Evolutionary conservation across 2,329 filamentous ascomycete species (phyloP).

Genomic region (Ustilaginoidea virens): DNA sequence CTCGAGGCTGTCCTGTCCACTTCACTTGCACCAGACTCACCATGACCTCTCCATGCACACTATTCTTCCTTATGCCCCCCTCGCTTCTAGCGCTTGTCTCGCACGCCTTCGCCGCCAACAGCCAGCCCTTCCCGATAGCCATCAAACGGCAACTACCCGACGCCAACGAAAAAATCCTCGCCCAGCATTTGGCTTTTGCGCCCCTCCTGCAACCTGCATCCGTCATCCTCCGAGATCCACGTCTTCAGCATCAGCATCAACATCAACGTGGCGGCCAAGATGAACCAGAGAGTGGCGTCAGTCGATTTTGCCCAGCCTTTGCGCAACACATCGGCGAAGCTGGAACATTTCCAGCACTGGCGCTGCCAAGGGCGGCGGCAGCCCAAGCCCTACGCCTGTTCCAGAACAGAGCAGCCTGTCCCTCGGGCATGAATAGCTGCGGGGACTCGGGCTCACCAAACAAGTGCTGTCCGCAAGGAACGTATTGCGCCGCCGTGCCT

Average conservation of each 20-base stretch:
- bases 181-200: conserved; percentile 45
- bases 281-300: conserved; percentile 7
- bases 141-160: conserved; percentile 60
- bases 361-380: conserved; percentile 24
- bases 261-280: conserved; percentile 9
- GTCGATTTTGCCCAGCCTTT: conserved; percentile 31
- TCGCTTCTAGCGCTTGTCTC: conserved; percentile 13
- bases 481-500: conserved; percentile 48
- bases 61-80: conserved; percentile 3
- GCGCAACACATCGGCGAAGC: conserved; percentile 26
- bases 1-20: too few relatives aligned
- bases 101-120: conserved; percentile 17
- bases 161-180: conserved; percentile 57
- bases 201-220: conserved; percentile 7
- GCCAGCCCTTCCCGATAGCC: conserved; percentile 34
- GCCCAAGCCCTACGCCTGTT: conserved; percentile 31
- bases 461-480: conserved; percentile 55
- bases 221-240: conserved; percentile 13
- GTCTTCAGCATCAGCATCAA: background rate
- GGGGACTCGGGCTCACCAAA: conserved; percentile 47
- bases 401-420: conserved; percentile 49
- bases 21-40: too few relatives aligned
- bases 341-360: too few relatives aligned
- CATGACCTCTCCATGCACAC: conserved; percentile 2
- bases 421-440: conserved; percentile 49